Base-by-base conservation (phyloP, 768 basidiomycete species). In the Trametes punicea region DNA sequence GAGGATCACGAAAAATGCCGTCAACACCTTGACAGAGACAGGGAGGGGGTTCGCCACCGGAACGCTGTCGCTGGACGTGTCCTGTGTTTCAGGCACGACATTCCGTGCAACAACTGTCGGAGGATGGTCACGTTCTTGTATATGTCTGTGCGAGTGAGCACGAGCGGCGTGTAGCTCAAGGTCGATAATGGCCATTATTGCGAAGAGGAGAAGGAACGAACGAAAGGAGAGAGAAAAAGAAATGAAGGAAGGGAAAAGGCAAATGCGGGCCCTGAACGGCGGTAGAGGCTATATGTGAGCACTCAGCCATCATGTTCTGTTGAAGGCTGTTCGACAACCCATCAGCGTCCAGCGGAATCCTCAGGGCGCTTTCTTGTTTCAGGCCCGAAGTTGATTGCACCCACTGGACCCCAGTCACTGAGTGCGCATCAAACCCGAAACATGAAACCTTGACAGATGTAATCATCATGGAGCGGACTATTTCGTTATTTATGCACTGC, bases 1-100 rank as follows among this genome's bases (percentile, higher is more conserved):
- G 36, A 62, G 51, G 42, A 62, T 53, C 42, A 57, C 60, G 15
- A 62, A 55, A 11, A 62, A 57, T 15, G 60, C 60, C 26, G 56
- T 52, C 52, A 57, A 55, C 36, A 58, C 56, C 47, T 25, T 55
- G 31, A 55, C 47, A 36, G 60, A 62, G 31, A 44, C 46, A 3
- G 60, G 56, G 30, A 62, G 48, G 8, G 52, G 48, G 33, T 55
- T 42, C 36, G 48, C 52, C 16, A 62, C 39, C 18, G 56, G 55
- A 7, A 20, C 26, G 15, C 46, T 38, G 42, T 50, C 33, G n/a
- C 33, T 42, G 29, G 56, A 51, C 20, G 46, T 39, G 11, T 36
- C 27, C n/a, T 55, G 52, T 10, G 34, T 26, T 13, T 45, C 30
- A 7, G 45, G 9, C 15, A 51, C 56, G 38, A 45, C 36, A 38